Evolutionary conservation across 2,329 filamentous ascomycete genomes (phyloP).

Genomic region (Neopestalotiopsis rosae): DNA sequence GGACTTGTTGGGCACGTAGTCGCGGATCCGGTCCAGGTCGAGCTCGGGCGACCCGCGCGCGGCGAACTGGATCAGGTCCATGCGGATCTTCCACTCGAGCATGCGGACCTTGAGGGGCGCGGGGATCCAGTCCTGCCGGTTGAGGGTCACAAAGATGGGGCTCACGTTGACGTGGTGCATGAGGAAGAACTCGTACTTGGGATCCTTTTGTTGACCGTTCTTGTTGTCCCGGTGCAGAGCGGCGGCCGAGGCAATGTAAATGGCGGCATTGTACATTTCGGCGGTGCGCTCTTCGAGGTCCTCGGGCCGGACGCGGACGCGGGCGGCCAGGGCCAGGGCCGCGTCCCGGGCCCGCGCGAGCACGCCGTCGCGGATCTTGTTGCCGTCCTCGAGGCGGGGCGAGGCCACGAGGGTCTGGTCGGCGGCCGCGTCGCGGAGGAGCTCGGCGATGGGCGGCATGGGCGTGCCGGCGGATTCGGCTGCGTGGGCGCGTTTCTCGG

Average conservation of each 20-base stretch:
- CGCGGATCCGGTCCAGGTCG: slow-evolving; percentile 60
- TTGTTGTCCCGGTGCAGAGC: slow-evolving; percentile 63
- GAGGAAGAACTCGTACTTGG: slow-evolving; percentile 83
- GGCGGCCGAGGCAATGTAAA: slow-evolving; percentile 55
- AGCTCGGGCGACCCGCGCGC: slow-evolving; percentile 69
- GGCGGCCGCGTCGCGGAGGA: slow-evolving; percentile 64
- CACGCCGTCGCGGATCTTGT: slow-evolving; percentile 74
- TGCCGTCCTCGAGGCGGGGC: slow-evolving; percentile 55
- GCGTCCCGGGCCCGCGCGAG: slow-evolving; percentile 66
- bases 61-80: slow-evolving; percentile 77
- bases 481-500: slow-evolving; percentile 53
- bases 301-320: slow-evolving; percentile 60
- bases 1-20: slow-evolving; percentile 57
- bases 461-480: slow-evolving; percentile 22
- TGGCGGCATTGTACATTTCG: slow-evolving; percentile 72
- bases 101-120: slow-evolving; percentile 68
- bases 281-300: slow-evolving; percentile 60
- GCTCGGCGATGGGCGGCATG: slow-evolving; percentile 55
- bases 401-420: slow-evolving; percentile 63
- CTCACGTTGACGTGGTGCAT: slow-evolving; percentile 75
- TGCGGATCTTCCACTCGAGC: slow-evolving; percentile 81
- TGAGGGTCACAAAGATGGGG: slow-evolving; percentile 77
- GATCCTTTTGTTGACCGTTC: slow-evolving; percentile 44
- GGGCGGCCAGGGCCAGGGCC: slow-evolving; percentile 65
- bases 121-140: slow-evolving; percentile 65